A percentile compares a stretch with the other conserved stretches of the same genome.
Evolutionary conservation across 495 filamentous ascomycete species (phyloP).

Genomic region (Lichina pygmaea): DNA sequence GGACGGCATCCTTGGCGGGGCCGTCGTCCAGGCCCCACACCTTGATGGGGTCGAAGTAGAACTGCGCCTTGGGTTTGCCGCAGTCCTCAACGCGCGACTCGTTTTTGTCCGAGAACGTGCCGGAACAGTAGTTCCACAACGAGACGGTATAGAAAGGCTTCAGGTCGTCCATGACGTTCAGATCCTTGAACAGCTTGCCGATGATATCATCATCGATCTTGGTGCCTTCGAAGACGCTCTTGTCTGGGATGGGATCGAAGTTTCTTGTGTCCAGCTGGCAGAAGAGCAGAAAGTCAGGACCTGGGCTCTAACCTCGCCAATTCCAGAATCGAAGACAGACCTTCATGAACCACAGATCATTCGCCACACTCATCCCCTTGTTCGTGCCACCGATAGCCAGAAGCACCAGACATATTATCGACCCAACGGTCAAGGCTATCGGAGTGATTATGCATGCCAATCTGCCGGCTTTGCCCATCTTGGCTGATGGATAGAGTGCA

Average conservation of each 20-base stretch:
- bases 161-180: constrained; percentile 26
- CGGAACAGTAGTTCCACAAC: constrained; percentile 69
- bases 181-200: constrained; percentile 5
- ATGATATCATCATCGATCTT: constrained; percentile 11
- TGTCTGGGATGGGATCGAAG: constrained; percentile 3
- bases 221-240: constrained; percentile 1
- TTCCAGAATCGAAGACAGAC: constrained; percentile 10
- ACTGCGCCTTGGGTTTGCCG: constrained; percentile 31
- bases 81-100: constrained; percentile 13
- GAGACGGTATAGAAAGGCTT: constrained; percentile 56
- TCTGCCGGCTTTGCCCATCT: constrained; percentile 47
- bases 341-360: constrained; percentile 43
- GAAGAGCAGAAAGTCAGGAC: background rate
- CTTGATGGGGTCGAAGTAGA: constrained; percentile 46
- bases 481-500: constrained; percentile 8
- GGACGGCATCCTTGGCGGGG: constrained; percentile 18
- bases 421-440: constrained; percentile 44
- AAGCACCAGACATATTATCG: constrained; percentile 43
- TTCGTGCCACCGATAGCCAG: constrained; percentile 47
- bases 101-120: constrained; percentile 19
- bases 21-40: constrained; percentile 33
- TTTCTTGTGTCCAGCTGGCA: constrained; percentile 9
- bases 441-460: constrained; percentile 61
- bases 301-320: no score
- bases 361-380: constrained; percentile 21